Evolutionary conservation across 1,284 basidiomycete genomes (phyloP).

Genomic region (Boletellus deceptivus): DNA sequence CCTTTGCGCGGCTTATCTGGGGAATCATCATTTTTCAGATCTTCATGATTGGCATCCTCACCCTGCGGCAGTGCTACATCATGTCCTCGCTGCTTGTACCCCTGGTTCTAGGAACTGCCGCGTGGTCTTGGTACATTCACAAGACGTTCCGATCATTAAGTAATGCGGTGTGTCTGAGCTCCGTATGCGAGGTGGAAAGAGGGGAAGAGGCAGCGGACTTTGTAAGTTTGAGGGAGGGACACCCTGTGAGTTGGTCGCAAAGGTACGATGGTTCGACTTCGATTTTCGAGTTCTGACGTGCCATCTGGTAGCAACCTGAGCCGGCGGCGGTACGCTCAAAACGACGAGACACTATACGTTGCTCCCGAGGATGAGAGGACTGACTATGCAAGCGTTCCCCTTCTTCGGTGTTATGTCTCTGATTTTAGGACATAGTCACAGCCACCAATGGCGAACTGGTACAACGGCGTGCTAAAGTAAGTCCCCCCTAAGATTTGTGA

Average conservation of each 20-base stretch:
- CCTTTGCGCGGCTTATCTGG: conserved; percentile 85
- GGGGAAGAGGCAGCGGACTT: conserved; percentile 82
- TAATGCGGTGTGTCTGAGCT: conserved; percentile 80
- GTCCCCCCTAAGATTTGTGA: conserved; percentile 21
- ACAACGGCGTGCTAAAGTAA: conserved; percentile 85
- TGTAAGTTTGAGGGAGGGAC: conserved; percentile 66
- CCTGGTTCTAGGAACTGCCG: conserved; percentile 70
- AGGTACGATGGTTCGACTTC: conserved; percentile 47
- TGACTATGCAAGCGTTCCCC: conserved; percentile 69
- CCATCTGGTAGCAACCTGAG: conserved; percentile 64
- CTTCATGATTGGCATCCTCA: conserved; percentile 95
- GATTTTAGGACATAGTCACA: conserved; percentile 59
- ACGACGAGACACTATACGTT: conserved; percentile 93
- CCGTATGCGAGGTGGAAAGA: conserved; percentile 83
- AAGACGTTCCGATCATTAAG: conserved; percentile 75
- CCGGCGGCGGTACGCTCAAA: conserved; percentile 81
- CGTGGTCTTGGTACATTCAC: conserved; percentile 81
- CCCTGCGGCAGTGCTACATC: conserved; percentile 75
- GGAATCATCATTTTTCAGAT: conserved; percentile 83
- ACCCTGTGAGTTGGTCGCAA: conserved; percentile 82
- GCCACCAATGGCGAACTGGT: conserved; percentile 93
- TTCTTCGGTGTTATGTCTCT: conserved; percentile 1
- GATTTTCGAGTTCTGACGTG: conserved; percentile 7
- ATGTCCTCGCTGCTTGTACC: conserved; percentile 79
- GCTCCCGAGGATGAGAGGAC: conserved; percentile 88